These are phyloP conservation scores for Alloascoidea africana DNA, from an alignment of 805 yeast genomes.

Conservation along the genomic window DNA sequence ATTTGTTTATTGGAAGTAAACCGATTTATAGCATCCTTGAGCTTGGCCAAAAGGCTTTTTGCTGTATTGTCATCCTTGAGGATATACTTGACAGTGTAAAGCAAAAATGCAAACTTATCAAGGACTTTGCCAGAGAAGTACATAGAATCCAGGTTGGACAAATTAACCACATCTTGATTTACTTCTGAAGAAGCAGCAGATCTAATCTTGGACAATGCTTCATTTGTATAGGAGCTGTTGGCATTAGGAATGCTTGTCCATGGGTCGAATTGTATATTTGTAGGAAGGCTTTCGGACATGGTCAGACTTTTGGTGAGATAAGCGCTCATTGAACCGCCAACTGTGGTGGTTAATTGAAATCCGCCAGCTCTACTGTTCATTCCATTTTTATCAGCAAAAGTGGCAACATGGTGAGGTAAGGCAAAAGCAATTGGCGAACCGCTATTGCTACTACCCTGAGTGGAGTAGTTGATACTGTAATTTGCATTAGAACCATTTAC, in stretches of 20 bases:
- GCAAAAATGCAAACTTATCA: constrained; percentile 81
- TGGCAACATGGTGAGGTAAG: constrained; percentile 46
- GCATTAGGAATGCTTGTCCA: constrained; percentile 35
- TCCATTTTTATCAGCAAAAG: constrained; percentile 22
- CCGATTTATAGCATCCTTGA: constrained; percentile 54
- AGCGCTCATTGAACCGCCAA: constrained; percentile 16
- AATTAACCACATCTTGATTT: constrained; percentile 35
- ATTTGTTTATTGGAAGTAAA: constrained; percentile 58
- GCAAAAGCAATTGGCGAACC: constrained; percentile 39
- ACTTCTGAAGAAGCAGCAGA: constrained; percentile 36
- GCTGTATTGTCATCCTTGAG: constrained; percentile 42
- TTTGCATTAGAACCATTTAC: constrained; percentile 22
- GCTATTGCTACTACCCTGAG: constrained; percentile 28
- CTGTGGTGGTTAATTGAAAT: too few species aligned
- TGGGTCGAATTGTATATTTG: constrained; percentile 36
- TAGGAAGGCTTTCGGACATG: constrained; percentile 28
- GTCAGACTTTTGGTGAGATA: constrained; percentile 30
- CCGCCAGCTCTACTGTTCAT: too few species aligned
- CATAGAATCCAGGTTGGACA: constrained; percentile 66
- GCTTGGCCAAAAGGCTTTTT: constrained; percentile 30
- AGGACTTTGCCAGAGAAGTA: constrained; percentile 79
- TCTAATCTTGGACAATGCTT: constrained; percentile 24
- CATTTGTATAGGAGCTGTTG: constrained; percentile 22
- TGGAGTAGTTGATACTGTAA: constrained; percentile 27
- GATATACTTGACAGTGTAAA: constrained; percentile 56